These are phyloP conservation scores for Geosmithia morbida DNA, from an alignment of 2,329 filamentous ascomycete genomes.

Conservation along the genomic window DNA sequence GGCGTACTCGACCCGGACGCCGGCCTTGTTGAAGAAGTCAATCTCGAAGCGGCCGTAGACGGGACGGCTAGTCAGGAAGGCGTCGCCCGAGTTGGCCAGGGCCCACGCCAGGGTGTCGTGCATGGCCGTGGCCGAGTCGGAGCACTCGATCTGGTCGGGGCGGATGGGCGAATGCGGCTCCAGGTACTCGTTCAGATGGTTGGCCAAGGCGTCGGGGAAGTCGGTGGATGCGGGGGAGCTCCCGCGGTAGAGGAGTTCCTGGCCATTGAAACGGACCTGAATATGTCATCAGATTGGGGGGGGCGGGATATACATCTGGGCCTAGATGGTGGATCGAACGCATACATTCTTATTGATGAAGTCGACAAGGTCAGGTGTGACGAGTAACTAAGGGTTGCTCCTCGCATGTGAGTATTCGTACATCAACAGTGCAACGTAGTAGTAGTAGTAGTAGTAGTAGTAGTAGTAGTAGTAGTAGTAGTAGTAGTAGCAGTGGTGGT, in stretches of 20 bases:
- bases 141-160: slow-evolving; percentile 16
- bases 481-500: too few species aligned
- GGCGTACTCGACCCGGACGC: slow-evolving; percentile 27
- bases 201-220: slow-evolving; percentile 16
- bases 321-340: background rate
- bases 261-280: background rate
- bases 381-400: slow-evolving; percentile 15
- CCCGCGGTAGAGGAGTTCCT: slow-evolving; percentile 20
- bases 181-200: slow-evolving; percentile 22
- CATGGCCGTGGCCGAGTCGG: slow-evolving; percentile 20
- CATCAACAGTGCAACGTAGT: too few species aligned
- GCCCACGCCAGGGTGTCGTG: slow-evolving; percentile 24
- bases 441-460: too few species aligned
- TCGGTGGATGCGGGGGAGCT: slow-evolving; percentile 18
- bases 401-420: background rate
- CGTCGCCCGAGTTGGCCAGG: slow-evolving; percentile 21
- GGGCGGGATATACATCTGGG: too few species aligned
- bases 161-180: slow-evolving; percentile 13
- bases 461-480: too few species aligned
- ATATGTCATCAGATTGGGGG: background rate
- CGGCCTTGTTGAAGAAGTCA: slow-evolving; percentile 28
- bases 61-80: slow-evolving; percentile 22
- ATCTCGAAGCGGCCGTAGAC: slow-evolving; percentile 33
- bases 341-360: slow-evolving; percentile 16
- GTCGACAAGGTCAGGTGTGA: slow-evolving; percentile 19